Evolutionary conservation across 1,284 basidiomycete genomes (phyloP), one percentile per base, ranked within the genome.

Genomic region (Tilletia caries): DNA sequence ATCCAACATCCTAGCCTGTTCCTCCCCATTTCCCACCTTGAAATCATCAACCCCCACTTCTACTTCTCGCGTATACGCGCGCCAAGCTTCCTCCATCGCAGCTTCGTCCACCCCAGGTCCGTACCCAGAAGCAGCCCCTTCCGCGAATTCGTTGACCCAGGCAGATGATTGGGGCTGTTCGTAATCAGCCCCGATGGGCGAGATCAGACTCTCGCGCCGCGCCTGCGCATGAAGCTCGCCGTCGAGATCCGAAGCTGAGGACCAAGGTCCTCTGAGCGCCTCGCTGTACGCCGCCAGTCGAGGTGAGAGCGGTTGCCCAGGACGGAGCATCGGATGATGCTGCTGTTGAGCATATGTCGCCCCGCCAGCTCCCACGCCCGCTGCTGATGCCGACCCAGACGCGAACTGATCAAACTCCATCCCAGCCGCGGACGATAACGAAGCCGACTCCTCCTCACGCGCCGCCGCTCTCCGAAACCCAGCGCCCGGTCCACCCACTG

Each of bases 221-320:
- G 58, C 33, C 3, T 62, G 58, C 4, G 29, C 33, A 37, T 62
- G 58, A 20, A 62, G 58, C 33, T 62, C 29, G 27, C 58, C 58
- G 58, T 62, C 58, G 4, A 62, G 58, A 37, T 62, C 58, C 13
- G 58, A 62, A 20, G 58, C 58, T 18, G 58, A 20, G 58, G 13
- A 18, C 58, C 58, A 62, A 10, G 58, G 58, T 23, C 58, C 58
- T 8, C 58, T 25, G 3, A 62, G 32, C 20, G 58, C 58, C 32
- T 62, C 58, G 58, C 58, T 33, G 33, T 34, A 62, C 2, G 32
- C 58, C 20, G 58, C 58, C 18, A 62, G 32, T 5, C 58, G 58
- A 20, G 58, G 58, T 33, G 58, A 62, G 1, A 62, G 32, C 32
- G 58, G 58, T 13, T 27, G 29, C 3, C 58, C 58, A n/a, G 58